phyloP scores from a whole-genome alignment of 176 grass and related monocot genomes.

The Leersia perrieri region DNA sequence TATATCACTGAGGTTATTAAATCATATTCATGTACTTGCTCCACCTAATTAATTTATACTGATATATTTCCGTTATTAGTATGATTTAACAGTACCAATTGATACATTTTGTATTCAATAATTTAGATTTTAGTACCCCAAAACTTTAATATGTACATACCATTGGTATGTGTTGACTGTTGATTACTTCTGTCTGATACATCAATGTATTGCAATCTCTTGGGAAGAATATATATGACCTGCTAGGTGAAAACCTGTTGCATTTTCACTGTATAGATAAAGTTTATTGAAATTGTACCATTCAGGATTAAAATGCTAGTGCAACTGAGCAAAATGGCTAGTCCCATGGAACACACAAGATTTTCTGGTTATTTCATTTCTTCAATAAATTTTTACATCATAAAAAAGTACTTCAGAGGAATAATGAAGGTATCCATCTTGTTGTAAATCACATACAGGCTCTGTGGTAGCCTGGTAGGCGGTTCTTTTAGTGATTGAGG shows the following conservation, averaged over 20 bases:
- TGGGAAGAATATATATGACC: neutral
- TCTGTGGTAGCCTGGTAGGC: neutral
- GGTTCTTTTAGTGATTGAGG: neutral
- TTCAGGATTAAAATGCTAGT: neutral
- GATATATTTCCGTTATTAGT: neutral
- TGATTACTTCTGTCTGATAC: neutral
- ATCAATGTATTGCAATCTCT: neutral
- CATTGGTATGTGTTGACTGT: neutral
- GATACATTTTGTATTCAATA: neutral
- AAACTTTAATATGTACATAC: neutral
- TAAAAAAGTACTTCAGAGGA: constrained; percentile 10
- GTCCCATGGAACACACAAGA: neutral
- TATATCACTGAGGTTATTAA: constrained; percentile 4
- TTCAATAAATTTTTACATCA: neutral
- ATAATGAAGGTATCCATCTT: neutral
- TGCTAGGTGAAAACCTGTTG: neutral
- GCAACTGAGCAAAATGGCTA: neutral
- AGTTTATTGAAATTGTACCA: neutral
- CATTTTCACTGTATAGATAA: neutral
- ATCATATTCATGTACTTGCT: neutral
- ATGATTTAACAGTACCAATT: neutral
- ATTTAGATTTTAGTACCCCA: neutral
- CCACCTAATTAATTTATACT: neutral
- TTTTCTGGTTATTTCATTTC: neutral
- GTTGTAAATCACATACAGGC: neutral